Evolutionary conservation across 495 filamentous ascomycete species (phyloP).

Genomic region (Lasiosphaeriaceae sp.): DNA sequence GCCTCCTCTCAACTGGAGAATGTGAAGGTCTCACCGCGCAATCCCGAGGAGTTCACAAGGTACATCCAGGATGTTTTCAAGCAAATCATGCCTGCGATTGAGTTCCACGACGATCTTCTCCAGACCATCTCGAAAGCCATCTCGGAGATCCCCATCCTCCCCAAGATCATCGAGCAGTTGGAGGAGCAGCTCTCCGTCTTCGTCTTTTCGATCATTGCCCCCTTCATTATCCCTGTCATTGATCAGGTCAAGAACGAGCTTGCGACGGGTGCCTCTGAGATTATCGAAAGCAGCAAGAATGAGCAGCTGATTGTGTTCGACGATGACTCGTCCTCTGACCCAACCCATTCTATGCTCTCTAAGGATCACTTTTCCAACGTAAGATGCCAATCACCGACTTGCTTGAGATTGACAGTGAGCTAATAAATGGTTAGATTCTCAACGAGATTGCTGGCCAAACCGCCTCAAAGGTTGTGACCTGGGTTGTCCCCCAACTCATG

Average conservation of each 20-base stretch:
- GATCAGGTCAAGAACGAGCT: constrained; percentile 81
- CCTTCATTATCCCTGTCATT: constrained; percentile 81
- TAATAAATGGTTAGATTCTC: constrained; percentile 52
- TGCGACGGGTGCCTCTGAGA: constrained; percentile 74
- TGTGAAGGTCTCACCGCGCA: constrained; percentile 60
- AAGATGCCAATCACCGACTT: constrained; percentile 11
- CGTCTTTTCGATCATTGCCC: constrained; percentile 80
- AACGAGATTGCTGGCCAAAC: constrained; percentile 85
- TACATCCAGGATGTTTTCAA: constrained; percentile 63
- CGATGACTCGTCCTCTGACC: constrained; percentile 69
- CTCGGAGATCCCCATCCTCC: constrained; percentile 74
- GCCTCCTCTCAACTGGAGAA: constrained; percentile 62
- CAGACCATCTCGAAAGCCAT: constrained; percentile 70
- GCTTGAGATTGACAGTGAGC: not conserved
- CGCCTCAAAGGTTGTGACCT: constrained; percentile 70
- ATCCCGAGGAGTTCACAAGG: constrained; percentile 70
- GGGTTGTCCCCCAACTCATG: constrained; percentile 83
- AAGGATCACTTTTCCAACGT: constrained; percentile 88
- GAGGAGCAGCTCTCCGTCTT: constrained; percentile 78
- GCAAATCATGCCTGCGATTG: constrained; percentile 78
- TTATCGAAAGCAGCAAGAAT: constrained; percentile 74
- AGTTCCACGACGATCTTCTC: constrained; percentile 86
- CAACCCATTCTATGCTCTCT: constrained; percentile 92
- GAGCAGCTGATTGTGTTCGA: constrained; percentile 82
- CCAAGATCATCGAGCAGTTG: constrained; percentile 72